Evolutionary conservation across 768 basidiomycete species (phyloP).

Genomic region (Hypsizygus marmoreus): DNA sequence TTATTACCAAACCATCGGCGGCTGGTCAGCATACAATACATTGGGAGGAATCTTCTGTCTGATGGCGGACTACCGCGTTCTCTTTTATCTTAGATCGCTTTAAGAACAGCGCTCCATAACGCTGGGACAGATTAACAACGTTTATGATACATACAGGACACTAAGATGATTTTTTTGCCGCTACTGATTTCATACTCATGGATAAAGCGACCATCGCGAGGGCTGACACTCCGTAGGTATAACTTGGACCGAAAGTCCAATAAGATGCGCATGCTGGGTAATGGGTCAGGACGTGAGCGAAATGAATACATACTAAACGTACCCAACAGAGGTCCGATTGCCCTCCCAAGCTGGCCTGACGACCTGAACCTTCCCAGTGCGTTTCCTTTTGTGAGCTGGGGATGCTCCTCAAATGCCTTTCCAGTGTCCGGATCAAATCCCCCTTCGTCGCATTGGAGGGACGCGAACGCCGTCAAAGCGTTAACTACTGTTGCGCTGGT

Average conservation of each 20-base stretch:
- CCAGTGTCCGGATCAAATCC: conserved; percentile 55
- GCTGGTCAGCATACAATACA: too few species aligned
- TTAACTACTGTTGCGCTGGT: conserved; percentile 96
- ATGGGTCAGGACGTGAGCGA: conserved; percentile 20
- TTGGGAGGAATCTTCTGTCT: too few species aligned
- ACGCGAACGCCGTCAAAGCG: conserved; percentile 87
- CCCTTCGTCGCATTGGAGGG: conserved; percentile 84
- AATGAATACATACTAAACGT: conserved; percentile 23
- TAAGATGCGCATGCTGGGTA: conserved; percentile 77
- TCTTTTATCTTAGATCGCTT: too few species aligned
- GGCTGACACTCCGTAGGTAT: conserved; percentile 70
- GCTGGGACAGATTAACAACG: too few species aligned
- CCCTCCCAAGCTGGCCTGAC: conserved; percentile 92
- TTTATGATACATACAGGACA: too few species aligned
- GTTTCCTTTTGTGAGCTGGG: conserved; percentile 78
- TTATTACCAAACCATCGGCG: too few species aligned
- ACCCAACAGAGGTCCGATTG: conserved; percentile 91
- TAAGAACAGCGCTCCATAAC: too few species aligned
- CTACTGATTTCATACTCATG: conserved; percentile 54
- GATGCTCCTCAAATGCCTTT: conserved; percentile 55
- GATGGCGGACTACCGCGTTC: too few species aligned
- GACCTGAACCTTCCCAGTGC: conserved; percentile 87
- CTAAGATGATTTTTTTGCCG: conserved; percentile 36
- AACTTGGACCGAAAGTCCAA: conserved; percentile 84
- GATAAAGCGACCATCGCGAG: conserved; percentile 66